A percentile compares a stretch with the other conserved stretches of the same genome.
phyloP scores from a whole-genome alignment of 2,329 filamentous ascomycete genomes.

The Drechslera avenae region DNA sequence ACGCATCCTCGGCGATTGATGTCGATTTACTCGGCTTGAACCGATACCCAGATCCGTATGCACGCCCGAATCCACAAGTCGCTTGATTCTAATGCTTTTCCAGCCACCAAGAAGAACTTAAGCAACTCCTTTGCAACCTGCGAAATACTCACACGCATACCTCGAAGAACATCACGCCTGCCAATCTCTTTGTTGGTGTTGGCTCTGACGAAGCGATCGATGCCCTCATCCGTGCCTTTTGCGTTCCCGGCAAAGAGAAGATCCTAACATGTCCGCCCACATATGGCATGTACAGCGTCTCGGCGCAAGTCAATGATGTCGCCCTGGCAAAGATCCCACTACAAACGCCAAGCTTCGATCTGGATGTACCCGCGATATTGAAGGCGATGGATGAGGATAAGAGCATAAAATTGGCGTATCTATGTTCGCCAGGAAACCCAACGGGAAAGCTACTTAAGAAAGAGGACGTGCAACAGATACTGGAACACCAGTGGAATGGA shows the following conservation, averaged over 20 bases:
- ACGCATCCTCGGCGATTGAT: conserved; percentile 55
- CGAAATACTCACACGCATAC: conserved; percentile 88
- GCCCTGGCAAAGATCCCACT: conserved; percentile 85
- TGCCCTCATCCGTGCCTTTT: conserved; percentile 91
- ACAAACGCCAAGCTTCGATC: conserved; percentile 71
- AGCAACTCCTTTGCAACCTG: conserved; percentile 82
- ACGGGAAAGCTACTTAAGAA: conserved; percentile 81
- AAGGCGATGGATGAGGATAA: conserved; percentile 66
- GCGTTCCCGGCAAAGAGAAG: conserved; percentile 81
- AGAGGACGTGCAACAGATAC: conserved; percentile 71
- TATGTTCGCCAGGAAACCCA: conserved; percentile 95
- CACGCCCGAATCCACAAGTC: background rate
- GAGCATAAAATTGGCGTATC: conserved; percentile 84
- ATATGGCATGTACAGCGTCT: conserved; percentile 98
- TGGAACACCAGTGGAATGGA: conserved; percentile 94
- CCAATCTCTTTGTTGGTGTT: conserved; percentile 91
- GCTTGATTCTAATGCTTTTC: background rate
- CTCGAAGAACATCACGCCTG: conserved; percentile 70
- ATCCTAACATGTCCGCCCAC: conserved; percentile 96
- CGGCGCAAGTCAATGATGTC: conserved; percentile 92
- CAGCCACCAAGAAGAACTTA: conserved; percentile 82
- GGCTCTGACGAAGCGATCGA: conserved; percentile 98
- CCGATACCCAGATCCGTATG: conserved; percentile 87
- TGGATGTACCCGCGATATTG: conserved; percentile 72
- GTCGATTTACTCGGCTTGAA: conserved; percentile 83